phyloP scores from a whole-genome alignment of 2,329 filamentous ascomycete species.

The Tolypocladium amazonense region DNA sequence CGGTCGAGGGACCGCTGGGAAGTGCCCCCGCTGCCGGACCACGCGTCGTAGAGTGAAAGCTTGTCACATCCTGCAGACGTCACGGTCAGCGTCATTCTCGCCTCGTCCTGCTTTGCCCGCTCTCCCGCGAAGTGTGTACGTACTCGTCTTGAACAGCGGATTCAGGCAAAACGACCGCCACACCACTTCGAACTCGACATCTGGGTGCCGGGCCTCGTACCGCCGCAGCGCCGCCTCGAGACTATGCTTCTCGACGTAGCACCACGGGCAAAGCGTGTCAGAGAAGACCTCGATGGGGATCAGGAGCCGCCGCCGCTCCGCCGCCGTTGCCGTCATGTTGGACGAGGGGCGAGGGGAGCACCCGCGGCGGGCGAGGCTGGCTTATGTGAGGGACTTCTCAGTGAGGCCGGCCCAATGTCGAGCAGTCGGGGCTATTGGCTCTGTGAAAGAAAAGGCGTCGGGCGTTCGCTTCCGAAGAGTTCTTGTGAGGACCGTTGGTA shows the following conservation, averaged over 20 bases:
- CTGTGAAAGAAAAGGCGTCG: no score
- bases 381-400: no score
- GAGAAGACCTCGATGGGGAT: constrained; percentile 32
- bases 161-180: constrained; percentile 38
- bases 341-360: background rate
- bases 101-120: background rate
- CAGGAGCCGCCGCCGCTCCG: background rate
- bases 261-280: constrained; percentile 42
- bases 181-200: constrained; percentile 32
- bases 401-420: background rate
- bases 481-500: background rate
- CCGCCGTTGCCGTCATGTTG: background rate
- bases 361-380: background rate
- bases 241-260: constrained; percentile 36
- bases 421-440: background rate
- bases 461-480: background rate
- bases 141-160: constrained; percentile 18
- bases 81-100: background rate
- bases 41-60: constrained; percentile 21
- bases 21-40: constrained; percentile 14
- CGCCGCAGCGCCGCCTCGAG: constrained; percentile 33
- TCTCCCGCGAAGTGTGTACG: no score
- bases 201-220: constrained; percentile 28
- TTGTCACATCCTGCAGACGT: constrained; percentile 20
- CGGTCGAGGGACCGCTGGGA: constrained; percentile 17